These are phyloP conservation scores for Solanum chacoense DNA, from an alignment of 305 asterid species.

Conservation along the genomic window DNA sequence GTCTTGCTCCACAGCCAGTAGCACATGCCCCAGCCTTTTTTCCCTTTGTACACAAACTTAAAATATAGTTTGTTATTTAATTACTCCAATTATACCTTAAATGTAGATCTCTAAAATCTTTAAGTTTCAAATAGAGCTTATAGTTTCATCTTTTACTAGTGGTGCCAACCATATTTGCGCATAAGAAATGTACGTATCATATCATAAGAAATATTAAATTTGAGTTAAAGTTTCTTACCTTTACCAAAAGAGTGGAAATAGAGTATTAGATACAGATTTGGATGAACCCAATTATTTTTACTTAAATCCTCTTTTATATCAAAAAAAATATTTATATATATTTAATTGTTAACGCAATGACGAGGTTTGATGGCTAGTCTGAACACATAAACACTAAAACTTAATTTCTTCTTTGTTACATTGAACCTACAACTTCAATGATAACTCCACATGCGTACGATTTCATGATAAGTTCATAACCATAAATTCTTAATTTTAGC, in stretches of 20 bases:
- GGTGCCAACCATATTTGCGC: neutral
- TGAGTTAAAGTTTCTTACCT: neutral
- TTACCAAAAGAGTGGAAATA: neutral
- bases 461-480: neutral
- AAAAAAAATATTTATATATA: neutral
- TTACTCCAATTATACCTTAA: neutral
- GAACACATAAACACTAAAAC: neutral
- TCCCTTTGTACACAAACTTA: neutral
- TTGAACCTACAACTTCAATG: neutral
- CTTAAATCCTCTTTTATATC: neutral
- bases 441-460: neutral
- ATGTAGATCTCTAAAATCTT: neutral
- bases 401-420: neutral
- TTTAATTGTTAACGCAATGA: neutral
- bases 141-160: neutral
- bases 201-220: neutral
- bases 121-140: neutral
- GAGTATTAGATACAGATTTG: neutral
- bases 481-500: neutral
- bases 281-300: too few relatives aligned
- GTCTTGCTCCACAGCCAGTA: neutral
- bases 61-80: neutral
- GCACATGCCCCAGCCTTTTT: neutral
- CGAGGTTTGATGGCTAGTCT: neutral
- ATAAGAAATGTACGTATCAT: neutral